Percentiles rank a stretch among this genome's conserved stretches.
phyloP scores from a whole-genome alignment of 176 grass and related monocot species.

The Aegilops sharonensis region DNA sequence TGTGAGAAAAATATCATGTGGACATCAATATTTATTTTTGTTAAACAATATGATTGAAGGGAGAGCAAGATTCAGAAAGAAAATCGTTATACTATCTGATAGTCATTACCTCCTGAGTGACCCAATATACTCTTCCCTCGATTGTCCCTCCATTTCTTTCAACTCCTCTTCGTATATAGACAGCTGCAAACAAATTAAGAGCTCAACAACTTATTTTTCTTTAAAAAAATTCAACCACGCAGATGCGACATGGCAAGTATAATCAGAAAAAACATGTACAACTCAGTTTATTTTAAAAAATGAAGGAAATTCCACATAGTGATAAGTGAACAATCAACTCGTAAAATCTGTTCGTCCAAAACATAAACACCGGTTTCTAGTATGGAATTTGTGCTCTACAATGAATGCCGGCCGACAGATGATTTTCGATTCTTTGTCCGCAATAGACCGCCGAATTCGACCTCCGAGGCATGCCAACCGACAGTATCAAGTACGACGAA shows the following conservation, averaged over 20 bases:
- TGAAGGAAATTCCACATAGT: too few species aligned
- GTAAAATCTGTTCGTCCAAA: neutral
- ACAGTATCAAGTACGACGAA: too few species aligned
- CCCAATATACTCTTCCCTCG: conserved; percentile 82
- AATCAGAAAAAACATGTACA: neutral
- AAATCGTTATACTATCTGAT: too few species aligned
- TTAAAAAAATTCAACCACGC: neutral
- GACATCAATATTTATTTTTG: neutral
- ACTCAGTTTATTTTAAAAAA: neutral
- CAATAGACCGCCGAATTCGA: neutral
- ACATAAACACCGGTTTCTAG: neutral
- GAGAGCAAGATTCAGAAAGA: neutral
- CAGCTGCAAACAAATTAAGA: conserved; percentile 6
- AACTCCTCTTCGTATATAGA: conserved; percentile 50
- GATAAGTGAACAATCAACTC: too few species aligned
- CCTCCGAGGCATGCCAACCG: too few species aligned
- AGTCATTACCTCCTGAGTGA: conserved; percentile 59
- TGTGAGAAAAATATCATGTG: conserved; percentile 27
- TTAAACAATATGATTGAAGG: neutral
- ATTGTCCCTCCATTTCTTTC: conserved; percentile 65
- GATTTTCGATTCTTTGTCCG: neutral
- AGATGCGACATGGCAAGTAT: too few species aligned
- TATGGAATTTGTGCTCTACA: too few species aligned
- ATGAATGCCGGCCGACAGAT: too few species aligned
- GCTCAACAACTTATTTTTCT: too few species aligned